Conservation (phyloP, 495 filamentous ascomycete genomes). For the Pseudomonodictys pantanalensis region DNA sequence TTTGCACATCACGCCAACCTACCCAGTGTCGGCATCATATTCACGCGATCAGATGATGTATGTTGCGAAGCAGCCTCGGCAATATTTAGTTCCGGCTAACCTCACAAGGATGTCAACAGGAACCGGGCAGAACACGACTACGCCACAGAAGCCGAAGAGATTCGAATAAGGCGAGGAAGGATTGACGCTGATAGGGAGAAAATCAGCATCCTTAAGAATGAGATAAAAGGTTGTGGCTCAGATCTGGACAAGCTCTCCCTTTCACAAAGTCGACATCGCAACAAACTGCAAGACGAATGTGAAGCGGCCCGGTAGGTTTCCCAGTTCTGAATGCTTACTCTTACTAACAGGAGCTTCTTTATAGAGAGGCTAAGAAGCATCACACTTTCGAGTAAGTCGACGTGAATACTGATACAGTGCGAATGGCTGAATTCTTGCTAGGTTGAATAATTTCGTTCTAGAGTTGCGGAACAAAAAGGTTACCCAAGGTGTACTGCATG, state of each 20-base stretch:
- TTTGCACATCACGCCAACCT: slow-evolving; percentile 38
- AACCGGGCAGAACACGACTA: slow-evolving; percentile 37
- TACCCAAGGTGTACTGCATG: slow-evolving; percentile 19
- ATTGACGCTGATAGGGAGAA: neutral
- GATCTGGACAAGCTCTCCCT: neutral
- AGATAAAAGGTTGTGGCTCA: slow-evolving; percentile 5
- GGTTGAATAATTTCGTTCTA: slow-evolving; percentile 13
- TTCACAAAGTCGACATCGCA: neutral
- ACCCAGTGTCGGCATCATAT: slow-evolving; percentile 44
- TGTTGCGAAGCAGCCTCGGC: no score
- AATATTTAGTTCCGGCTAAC: no score
- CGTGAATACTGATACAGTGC: neutral
- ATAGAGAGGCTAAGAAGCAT: neutral
- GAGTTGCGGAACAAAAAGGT: slow-evolving; percentile 39
- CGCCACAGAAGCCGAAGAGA: slow-evolving; percentile 20
- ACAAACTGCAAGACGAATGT: neutral
- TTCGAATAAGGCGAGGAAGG: neutral
- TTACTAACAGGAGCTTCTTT: no score
- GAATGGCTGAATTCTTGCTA: slow-evolving; percentile 29
- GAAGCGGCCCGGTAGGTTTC: slow-evolving; percentile 4
- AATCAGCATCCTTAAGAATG: neutral
- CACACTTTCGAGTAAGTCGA: slow-evolving; percentile 15
- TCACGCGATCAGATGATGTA: slow-evolving; percentile 45
- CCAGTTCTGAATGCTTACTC: no score
- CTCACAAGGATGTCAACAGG: slow-evolving; percentile 31